phyloP scores from a whole-genome alignment of 495 filamentous ascomycete genomes.

The Talaromyces borbonicus region DNA sequence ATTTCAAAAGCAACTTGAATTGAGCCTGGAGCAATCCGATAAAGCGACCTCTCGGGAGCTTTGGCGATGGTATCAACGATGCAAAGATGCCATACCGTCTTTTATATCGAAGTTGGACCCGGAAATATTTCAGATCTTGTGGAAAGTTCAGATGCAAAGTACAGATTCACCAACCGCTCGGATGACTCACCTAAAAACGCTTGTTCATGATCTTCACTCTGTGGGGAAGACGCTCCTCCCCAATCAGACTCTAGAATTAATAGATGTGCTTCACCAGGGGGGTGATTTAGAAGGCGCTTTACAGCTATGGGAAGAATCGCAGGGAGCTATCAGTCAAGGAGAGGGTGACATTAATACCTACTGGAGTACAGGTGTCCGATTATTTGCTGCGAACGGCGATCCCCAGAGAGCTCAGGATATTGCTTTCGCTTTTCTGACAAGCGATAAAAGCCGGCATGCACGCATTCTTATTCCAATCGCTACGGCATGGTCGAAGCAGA shows the following conservation, averaged over 20 bases:
- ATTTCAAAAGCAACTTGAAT: conserved; percentile 23
- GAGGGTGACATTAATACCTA: conserved; percentile 45
- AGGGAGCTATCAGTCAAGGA: conserved; percentile 39
- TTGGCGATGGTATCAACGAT: conserved; percentile 38
- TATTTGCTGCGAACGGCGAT: conserved; percentile 51
- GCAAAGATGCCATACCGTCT: conserved; percentile 28
- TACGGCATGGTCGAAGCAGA: conserved; percentile 23
- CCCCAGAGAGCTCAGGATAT: conserved; percentile 54
- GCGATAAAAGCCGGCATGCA: conserved; percentile 37
- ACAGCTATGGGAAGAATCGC: conserved; percentile 53
- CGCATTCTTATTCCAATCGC: conserved; percentile 62
- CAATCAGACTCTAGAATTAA: conserved; percentile 51
- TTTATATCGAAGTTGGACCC: conserved; percentile 29
- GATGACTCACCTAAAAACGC: conserved; percentile 46
- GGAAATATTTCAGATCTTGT: conserved; percentile 31
- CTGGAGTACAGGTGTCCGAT: conserved; percentile 58
- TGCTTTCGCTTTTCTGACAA: conserved; percentile 46
- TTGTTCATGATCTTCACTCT: conserved; percentile 52
- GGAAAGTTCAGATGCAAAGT: conserved; percentile 37
- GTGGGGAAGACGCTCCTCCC: conserved; percentile 41
- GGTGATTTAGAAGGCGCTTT: conserved; percentile 51
- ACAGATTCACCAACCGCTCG: conserved; percentile 30
- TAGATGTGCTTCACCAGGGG: conserved; percentile 52
- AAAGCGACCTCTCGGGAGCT: conserved; percentile 25
- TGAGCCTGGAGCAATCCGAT: conserved; percentile 15